Evolutionary conservation across 2,329 filamentous ascomycete species (phyloP).

Genomic region (Fusarium siculi): DNA sequence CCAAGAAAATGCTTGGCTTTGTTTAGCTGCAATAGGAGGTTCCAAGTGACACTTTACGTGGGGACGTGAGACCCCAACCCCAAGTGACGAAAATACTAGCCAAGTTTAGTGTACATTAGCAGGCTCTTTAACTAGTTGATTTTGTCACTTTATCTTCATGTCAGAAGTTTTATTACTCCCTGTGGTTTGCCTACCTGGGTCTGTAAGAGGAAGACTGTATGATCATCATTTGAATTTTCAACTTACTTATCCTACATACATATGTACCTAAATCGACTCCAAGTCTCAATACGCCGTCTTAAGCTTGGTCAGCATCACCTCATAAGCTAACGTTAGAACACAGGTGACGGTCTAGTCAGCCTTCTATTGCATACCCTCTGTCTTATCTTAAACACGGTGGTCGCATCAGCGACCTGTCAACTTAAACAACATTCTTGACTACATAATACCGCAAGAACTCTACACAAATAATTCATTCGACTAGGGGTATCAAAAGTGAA

Average conservation of each 20-base stretch:
- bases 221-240: slow-evolving; percentile 2
- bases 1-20: slow-evolving; percentile 27
- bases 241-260: not conserved
- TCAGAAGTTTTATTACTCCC: not conserved
- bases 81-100: not conserved
- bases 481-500: slow-evolving; percentile 25
- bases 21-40: slow-evolving; percentile 19
- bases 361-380: not conserved
- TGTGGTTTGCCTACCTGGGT: not conserved
- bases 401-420: not conserved
- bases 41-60: slow-evolving; percentile 21
- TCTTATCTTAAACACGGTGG: not conserved
- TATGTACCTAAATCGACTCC: not conserved
- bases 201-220: not conserved
- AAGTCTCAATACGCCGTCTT: not conserved
- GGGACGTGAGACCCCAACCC: not conserved
- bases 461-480: not conserved
- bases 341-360: not conserved
- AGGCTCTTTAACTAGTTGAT: not conserved
- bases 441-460: not conserved
- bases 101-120: not conserved
- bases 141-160: not conserved
- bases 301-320: not conserved
- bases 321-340: not conserved
- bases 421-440: not conserved